Percentiles rank a stretch among this genome's conserved stretches.
Evolutionary conservation across 257 asterid species (phyloP).

Genomic region (Eustoma russellianum): DNA sequence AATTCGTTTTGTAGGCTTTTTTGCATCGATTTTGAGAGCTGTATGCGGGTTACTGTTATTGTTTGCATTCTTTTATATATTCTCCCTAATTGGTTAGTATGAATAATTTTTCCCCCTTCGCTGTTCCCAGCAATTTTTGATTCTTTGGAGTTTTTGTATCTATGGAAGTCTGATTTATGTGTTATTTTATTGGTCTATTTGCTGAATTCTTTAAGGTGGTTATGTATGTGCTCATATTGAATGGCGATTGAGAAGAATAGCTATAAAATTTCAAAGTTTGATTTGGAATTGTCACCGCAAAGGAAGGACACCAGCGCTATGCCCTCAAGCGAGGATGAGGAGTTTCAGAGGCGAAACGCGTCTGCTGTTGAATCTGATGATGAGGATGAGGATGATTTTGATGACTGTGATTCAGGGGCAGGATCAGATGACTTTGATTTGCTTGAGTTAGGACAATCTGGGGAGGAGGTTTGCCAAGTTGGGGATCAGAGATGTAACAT

Average conservation of each 20-base stretch:
- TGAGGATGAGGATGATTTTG: slow-evolving; percentile 74
- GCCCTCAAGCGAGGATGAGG: slow-evolving; percentile 76
- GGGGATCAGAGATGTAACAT: slow-evolving; percentile 90
- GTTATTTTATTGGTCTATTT: slow-evolving; percentile 2
- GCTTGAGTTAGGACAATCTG: slow-evolving; percentile 75
- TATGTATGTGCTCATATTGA: slow-evolving; percentile 39
- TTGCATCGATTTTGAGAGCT: not conserved
- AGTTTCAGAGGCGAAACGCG: slow-evolving; percentile 44
- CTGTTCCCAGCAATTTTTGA: not conserved
- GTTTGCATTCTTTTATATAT: slow-evolving; percentile 2
- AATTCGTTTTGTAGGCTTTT: not conserved
- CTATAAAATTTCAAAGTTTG: slow-evolving; percentile 61
- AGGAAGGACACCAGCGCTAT: slow-evolving; percentile 43
- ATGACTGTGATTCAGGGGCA: slow-evolving; percentile 97
- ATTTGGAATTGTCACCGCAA: slow-evolving; percentile 59
- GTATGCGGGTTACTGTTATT: not conserved
- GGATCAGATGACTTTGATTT: slow-evolving; percentile 95
- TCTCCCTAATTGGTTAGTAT: slow-evolving; percentile 1
- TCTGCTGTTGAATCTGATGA: slow-evolving; percentile 59
- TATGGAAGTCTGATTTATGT: slow-evolving; percentile 8
- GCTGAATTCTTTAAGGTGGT: slow-evolving; percentile 13
- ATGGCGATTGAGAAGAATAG: slow-evolving; percentile 96
- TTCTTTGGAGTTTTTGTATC: not conserved
- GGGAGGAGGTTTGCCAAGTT: slow-evolving; percentile 92
- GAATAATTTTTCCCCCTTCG: not conserved